A percentile compares a stretch with the other conserved stretches of the same genome.
phyloP scores from a whole-genome alignment of 2,329 filamentous ascomycete genomes.

The Cordyceps cateniannulata region DNA sequence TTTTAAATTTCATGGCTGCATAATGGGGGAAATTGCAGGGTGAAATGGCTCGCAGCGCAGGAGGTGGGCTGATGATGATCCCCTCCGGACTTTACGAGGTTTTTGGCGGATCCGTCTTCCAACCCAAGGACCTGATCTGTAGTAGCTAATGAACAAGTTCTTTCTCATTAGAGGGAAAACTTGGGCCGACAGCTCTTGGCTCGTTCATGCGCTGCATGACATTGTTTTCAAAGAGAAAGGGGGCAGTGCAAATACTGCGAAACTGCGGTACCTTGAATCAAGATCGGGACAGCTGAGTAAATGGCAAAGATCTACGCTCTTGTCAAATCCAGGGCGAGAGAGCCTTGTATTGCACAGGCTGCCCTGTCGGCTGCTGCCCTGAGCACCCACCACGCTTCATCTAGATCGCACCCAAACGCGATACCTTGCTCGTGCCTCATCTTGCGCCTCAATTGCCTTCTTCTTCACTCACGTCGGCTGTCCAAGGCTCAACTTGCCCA shows the following conservation, averaged over 20 bases:
- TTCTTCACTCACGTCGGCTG: too few species aligned
- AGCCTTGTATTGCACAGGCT: not conserved
- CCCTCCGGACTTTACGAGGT: not conserved
- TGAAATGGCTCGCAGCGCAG: not conserved
- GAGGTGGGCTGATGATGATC: not conserved
- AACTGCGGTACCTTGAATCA: not conserved
- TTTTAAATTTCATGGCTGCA: slow-evolving; percentile 3
- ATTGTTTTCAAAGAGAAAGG: not conserved
- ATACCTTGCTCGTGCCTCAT: too few species aligned
- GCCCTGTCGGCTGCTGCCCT: too few species aligned
- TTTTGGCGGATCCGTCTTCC: not conserved
- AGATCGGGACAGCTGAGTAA: not conserved
- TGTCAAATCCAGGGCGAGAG: too few species aligned
- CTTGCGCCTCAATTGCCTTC: too few species aligned
- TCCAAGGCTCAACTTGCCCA: too few species aligned
- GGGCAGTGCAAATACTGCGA: not conserved
- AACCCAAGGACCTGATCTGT: too few species aligned
- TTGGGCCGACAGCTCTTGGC: not conserved
- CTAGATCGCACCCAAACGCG: too few species aligned
- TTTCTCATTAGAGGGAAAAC: too few species aligned
- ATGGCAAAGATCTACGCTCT: not conserved
- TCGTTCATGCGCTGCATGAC: not conserved
- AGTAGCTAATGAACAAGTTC: too few species aligned
- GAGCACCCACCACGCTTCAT: too few species aligned
- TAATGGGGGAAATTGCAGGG: slow-evolving; percentile 7